A percentile compares a stretch with the other conserved stretches of the same genome.
phyloP scores from a whole-genome alignment of 1,284 basidiomycete genomes.

The Spongispora temasekensis region DNA sequence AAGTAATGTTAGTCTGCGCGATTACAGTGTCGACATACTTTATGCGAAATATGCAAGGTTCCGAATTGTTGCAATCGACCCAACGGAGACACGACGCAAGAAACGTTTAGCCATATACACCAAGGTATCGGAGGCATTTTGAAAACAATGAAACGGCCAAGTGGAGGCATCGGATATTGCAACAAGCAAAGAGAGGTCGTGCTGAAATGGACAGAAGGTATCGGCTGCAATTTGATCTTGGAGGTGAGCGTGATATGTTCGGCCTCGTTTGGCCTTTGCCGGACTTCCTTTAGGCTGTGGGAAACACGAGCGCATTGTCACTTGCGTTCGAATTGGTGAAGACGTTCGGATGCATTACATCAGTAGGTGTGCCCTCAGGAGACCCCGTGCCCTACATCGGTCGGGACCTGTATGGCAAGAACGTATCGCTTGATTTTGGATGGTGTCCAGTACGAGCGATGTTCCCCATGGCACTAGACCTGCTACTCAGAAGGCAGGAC shows the following conservation, averaged over 20 bases:
- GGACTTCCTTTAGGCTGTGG: conserved; percentile 74
- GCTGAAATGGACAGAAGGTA: conserved; percentile 50
- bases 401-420: conserved; percentile 76
- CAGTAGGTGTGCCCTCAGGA: conserved; percentile 73
- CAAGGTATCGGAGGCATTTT: conserved; percentile 48
- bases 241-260: conserved; percentile 47
- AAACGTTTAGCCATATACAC: conserved; percentile 59
- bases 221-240: conserved; percentile 65
- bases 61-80: conserved; percentile 65
- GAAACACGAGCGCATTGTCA: conserved; percentile 68
- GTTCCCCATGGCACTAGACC: conserved; percentile 71
- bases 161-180: conserved; percentile 54
- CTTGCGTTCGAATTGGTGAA: conserved; percentile 79
- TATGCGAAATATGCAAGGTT: conserved; percentile 46
- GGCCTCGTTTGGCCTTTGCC: not conserved
- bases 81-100: conserved; percentile 51
- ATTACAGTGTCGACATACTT: conserved; percentile 63
- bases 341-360: conserved; percentile 78
- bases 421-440: conserved; percentile 80
- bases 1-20: conserved; percentile 1
- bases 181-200: conserved; percentile 52
- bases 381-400: conserved; percentile 61
- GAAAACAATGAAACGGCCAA: conserved; percentile 36
- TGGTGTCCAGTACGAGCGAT: conserved; percentile 84
- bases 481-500: conserved; percentile 70